Conservation (phyloP, 2,329 filamentous ascomycete genomes). For the Alternaria infectoria region DNA sequence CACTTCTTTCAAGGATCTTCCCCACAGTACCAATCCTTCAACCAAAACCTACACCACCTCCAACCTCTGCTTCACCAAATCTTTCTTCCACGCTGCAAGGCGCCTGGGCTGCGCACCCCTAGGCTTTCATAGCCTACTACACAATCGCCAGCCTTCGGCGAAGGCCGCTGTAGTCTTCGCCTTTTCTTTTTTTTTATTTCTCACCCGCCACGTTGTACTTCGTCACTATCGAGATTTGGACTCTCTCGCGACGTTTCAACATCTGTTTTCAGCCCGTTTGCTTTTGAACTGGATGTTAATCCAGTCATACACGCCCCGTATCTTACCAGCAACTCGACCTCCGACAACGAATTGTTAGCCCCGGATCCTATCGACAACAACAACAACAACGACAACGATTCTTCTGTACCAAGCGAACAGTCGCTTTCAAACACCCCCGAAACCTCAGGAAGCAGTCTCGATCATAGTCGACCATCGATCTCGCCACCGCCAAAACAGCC, state of each 20-base stretch:
- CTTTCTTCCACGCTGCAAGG: not conserved
- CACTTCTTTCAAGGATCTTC: no score
- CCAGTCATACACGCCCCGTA: not conserved
- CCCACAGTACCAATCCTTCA: no score
- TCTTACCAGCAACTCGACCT: not conserved
- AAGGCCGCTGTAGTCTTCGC: not conserved
- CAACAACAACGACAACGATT: not conserved
- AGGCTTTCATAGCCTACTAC: not conserved
- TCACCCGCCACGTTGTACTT: not conserved
- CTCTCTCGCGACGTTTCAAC: not conserved
- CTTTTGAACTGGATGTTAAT: not conserved
- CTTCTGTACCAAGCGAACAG: not conserved
- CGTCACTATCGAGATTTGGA: not conserved
- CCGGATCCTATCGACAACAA: no score
- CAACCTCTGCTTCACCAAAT: no score
- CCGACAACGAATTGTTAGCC: no score
- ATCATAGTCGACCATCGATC: not conserved
- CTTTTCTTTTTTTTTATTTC: not conserved
- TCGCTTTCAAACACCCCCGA: not conserved
- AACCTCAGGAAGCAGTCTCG: not conserved
- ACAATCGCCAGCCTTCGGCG: not conserved
- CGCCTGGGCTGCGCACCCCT: not conserved
- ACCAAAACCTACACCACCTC: no score
- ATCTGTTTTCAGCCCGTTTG: not conserved
- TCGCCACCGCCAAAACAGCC: not conserved